Evolutionary conservation across 257 asterid species (phyloP).

Genomic region (Scutellaria baicalensis): DNA sequence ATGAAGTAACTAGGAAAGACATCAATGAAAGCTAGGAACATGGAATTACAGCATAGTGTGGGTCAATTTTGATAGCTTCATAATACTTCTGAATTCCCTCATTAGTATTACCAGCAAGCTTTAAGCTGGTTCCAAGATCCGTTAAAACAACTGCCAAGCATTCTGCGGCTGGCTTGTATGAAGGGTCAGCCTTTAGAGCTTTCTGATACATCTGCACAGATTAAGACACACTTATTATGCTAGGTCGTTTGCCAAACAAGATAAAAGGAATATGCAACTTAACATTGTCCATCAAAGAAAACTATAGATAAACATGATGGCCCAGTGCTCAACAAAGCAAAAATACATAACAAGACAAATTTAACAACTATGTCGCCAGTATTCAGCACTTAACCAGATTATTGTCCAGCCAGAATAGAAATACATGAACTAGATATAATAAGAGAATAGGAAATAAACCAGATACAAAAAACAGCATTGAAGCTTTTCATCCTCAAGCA

Average conservation of each 20-base stretch:
- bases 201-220: slow-evolving; percentile 88
- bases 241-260: slow-evolving; percentile 2
- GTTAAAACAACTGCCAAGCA: slow-evolving; percentile 93
- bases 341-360: neutral
- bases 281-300: neutral
- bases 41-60: slow-evolving; percentile 83
- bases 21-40: slow-evolving; percentile 7
- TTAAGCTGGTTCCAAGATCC: slow-evolving; percentile 96
- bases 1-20: slow-evolving; percentile 1
- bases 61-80: slow-evolving; percentile 86
- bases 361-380: neutral
- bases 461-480: neutral
- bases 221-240: neutral
- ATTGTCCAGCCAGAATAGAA: neutral
- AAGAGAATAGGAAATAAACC: neutral
- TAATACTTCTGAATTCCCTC: slow-evolving; percentile 96
- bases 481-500: neutral
- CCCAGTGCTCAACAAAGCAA: neutral
- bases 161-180: slow-evolving; percentile 87
- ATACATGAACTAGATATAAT: neutral
- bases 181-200: slow-evolving; percentile 75
- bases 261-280: neutral
- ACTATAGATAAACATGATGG: neutral
- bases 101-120: slow-evolving; percentile 94
- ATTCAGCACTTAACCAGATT: slow-evolving; percentile 10